Conservation (phyloP, 805 yeast genomes). For the Candida sithepensis region DNA sequence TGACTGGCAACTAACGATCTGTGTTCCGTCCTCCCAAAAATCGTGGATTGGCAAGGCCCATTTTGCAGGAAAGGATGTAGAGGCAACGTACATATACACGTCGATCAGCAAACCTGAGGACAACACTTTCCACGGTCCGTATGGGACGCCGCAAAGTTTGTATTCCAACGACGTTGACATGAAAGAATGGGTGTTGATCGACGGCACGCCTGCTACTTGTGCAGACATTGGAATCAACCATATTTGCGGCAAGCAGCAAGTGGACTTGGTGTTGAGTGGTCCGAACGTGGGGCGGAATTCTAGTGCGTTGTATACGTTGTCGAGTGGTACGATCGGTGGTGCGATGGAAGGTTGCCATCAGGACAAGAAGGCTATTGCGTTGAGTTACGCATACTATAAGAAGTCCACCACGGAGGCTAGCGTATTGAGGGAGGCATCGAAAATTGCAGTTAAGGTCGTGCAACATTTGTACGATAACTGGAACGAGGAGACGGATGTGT, state of each 20-base stretch:
- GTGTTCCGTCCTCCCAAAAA: conserved; percentile 79
- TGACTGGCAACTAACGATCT: conserved; percentile 82
- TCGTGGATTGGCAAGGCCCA: conserved; percentile 99
- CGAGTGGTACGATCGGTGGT: conserved; percentile 96
- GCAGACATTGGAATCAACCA: conserved; percentile 86
- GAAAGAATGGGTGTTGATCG: conserved; percentile 82
- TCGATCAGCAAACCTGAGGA: conserved; percentile 41
- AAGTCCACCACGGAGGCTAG: conserved; percentile 43
- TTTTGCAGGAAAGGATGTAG: conserved; percentile 69
- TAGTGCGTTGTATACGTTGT: conserved; percentile 78
- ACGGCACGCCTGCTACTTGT: conserved; percentile 96
- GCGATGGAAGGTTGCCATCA: conserved; percentile 88
- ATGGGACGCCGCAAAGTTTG: conserved; percentile 44
- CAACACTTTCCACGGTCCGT: conserved; percentile 66
- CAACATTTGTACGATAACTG: conserved; percentile 57
- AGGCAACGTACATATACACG: conserved; percentile 63
- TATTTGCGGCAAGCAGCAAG: conserved; percentile 49
- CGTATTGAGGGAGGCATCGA: conserved; percentile 61
- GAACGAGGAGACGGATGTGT: conserved; percentile 60
- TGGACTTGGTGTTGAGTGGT: conserved; percentile 88
- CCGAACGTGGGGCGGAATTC: conserved; percentile 96
- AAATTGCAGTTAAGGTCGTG: conserved; percentile 61
- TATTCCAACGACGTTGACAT: conserved; percentile 35
- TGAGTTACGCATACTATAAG: conserved; percentile 77
- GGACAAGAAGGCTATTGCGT: conserved; percentile 68